Percentiles rank a stretch among this genome's conserved stretches.
phyloP scores from a whole-genome alignment of 768 basidiomycete species.

The Phlegmacium glaucopus region DNA sequence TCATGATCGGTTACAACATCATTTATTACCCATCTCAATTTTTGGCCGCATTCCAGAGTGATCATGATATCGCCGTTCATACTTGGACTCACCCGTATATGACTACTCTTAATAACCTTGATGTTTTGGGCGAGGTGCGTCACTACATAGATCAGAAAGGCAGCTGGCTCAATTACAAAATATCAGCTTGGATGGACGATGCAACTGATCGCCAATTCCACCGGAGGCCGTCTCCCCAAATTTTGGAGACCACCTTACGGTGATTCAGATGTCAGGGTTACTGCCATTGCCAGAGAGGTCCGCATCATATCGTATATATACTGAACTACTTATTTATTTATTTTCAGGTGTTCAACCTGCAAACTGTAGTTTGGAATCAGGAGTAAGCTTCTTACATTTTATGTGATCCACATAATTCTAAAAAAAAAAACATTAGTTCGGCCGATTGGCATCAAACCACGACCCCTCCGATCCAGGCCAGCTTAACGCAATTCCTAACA shows the following conservation, averaged over 20 bases:
- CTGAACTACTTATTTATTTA: not conserved
- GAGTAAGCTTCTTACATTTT: conserved; percentile 50
- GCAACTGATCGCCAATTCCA: conserved; percentile 75
- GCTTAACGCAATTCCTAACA: conserved; percentile 55
- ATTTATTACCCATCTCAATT: conserved; percentile 55
- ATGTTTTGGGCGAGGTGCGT: conserved; percentile 61
- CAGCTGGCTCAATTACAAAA: not conserved
- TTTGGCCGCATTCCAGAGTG: conserved; percentile 43
- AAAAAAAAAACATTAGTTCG: conserved; percentile 42
- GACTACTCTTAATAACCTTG: conserved; percentile 69
- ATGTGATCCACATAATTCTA: conserved; percentile 1
- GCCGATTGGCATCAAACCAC: conserved; percentile 68
- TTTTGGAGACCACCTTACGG: conserved; percentile 93
- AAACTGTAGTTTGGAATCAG: conserved; percentile 87
- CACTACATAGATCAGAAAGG: not conserved
- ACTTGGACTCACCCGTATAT: conserved; percentile 79
- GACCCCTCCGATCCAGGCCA: conserved; percentile 36
- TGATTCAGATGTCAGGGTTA: conserved; percentile 79
- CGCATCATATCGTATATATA: not conserved
- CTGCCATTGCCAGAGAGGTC: conserved; percentile 81
- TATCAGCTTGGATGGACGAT: conserved; percentile 73
- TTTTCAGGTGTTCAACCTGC: conserved; percentile 63
- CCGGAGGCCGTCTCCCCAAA: conserved; percentile 62
- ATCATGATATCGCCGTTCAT: conserved; percentile 50
- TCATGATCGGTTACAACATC: conserved; percentile 85